phyloP scores from a whole-genome alignment of 164 flowering plant species.

The Vitis cinerea region DNA sequence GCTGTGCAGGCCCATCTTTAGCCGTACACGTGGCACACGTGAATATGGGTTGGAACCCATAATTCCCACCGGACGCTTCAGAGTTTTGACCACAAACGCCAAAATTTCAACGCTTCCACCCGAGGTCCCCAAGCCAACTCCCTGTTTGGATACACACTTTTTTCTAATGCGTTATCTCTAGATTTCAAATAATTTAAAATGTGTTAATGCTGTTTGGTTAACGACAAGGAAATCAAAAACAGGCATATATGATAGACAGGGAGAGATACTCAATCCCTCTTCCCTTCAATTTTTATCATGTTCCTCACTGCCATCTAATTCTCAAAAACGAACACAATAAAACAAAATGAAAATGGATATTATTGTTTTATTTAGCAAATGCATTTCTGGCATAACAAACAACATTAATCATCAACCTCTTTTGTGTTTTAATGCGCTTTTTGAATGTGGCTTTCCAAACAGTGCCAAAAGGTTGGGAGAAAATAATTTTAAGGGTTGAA shows the following conservation, averaged over 20 bases:
- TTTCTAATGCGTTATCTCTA: too few relatives aligned
- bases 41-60: slow-evolving; percentile 20
- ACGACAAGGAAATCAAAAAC: slow-evolving; percentile 17
- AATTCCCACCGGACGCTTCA: slow-evolving; percentile 11
- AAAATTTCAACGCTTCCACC: neutral
- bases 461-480: neutral
- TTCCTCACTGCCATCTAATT: neutral
- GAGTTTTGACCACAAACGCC: slow-evolving; percentile 9
- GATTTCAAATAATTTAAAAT: neutral
- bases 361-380: neutral
- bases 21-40: slow-evolving; percentile 33
- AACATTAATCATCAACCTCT: neutral
- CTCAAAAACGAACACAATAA: neutral
- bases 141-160: too few relatives aligned
- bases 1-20: slow-evolving; percentile 2
- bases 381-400: neutral
- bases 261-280: neutral
- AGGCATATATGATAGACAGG: neutral
- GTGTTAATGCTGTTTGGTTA: slow-evolving; percentile 12
- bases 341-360: neutral
- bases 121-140: too few relatives aligned
- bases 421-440: too few relatives aligned
- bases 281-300: neutral
- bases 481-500: neutral
- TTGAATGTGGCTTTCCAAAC: neutral